Percentiles rank a stretch among this genome's conserved stretches.
phyloP scores from a whole-genome alignment of 441 rosid genomes.

The Bruguiera hainesii region DNA sequence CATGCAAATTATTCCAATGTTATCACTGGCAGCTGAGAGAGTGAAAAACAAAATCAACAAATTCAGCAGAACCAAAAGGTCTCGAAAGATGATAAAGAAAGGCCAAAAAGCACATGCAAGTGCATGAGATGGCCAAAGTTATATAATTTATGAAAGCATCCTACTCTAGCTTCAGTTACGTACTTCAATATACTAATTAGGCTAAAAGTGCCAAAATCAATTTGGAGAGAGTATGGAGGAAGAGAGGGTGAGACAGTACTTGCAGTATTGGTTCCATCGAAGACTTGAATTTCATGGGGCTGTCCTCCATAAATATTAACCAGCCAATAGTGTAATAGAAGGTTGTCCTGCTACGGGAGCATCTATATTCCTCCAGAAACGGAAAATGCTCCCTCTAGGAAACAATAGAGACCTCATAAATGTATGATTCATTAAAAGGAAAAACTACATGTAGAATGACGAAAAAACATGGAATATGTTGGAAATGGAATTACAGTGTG shows the following conservation, averaged over 20 bases:
- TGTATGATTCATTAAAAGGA: slow-evolving; percentile 11
- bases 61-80: background rate
- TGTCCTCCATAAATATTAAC: slow-evolving; percentile 98
- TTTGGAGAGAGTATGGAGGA: too few species aligned
- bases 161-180: background rate
- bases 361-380: slow-evolving; percentile 82
- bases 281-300: slow-evolving; percentile 89
- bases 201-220: too few species aligned
- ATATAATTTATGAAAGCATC: background rate
- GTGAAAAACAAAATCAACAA: slow-evolving; percentile 5
- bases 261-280: slow-evolving; percentile 94
- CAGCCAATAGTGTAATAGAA: slow-evolving; percentile 95
- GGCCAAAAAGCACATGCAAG: background rate
- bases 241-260: slow-evolving; percentile 39
- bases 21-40: background rate
- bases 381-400: slow-evolving; percentile 97
- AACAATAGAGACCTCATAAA: slow-evolving; percentile 2
- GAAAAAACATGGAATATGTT: slow-evolving; percentile 15
- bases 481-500: slow-evolving; percentile 68
- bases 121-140: background rate
- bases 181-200: background rate
- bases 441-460: slow-evolving; percentile 13
- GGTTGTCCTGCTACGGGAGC: slow-evolving; percentile 98
- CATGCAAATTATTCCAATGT: slow-evolving; percentile 19
- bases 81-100: background rate